Evolutionary conservation across 1,139 yeast genomes (phyloP).

Genomic region (Arxiozyma bovina): DNA sequence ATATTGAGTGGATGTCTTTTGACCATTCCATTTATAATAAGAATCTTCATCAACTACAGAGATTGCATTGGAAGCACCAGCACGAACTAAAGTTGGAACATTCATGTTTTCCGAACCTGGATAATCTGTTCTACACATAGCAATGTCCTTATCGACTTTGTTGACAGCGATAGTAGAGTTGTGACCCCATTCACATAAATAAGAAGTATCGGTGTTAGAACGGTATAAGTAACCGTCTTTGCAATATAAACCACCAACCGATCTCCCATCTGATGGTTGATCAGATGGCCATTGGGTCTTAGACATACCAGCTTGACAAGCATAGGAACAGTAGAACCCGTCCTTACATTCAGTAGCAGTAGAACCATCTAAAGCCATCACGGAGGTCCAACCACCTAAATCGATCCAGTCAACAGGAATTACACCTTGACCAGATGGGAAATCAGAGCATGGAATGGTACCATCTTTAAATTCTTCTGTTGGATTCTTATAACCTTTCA

Average conservation of each 20-base stretch:
- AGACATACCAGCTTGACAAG: slow-evolving; percentile 94
- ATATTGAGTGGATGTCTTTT: slow-evolving; percentile 85
- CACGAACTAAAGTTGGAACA: slow-evolving; percentile 72
- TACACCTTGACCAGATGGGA: slow-evolving; percentile 92
- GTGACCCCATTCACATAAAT: slow-evolving; percentile 81
- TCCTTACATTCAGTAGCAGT: slow-evolving; percentile 63
- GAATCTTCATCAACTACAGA: slow-evolving; percentile 69
- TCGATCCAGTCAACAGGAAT: slow-evolving; percentile 71
- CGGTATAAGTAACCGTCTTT: slow-evolving; percentile 71
- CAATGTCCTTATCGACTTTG: slow-evolving; percentile 55
- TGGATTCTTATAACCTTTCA: slow-evolving; percentile 3
- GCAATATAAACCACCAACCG: slow-evolving; percentile 86
- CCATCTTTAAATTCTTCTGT: slow-evolving; percentile 65
- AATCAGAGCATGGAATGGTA: slow-evolving; percentile 55
- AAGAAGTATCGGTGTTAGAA: slow-evolving; percentile 51
- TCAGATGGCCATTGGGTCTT: slow-evolving; percentile 90
- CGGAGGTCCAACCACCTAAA: slow-evolving; percentile 87
- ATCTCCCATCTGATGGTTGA: slow-evolving; percentile 81
- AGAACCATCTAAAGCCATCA: slow-evolving; percentile 55
- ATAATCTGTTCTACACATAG: slow-evolving; percentile 95
- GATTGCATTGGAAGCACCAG: slow-evolving; percentile 57
- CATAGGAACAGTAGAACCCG: slow-evolving; percentile 92
- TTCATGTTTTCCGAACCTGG: slow-evolving; percentile 99
- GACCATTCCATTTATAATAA: slow-evolving; percentile 79
- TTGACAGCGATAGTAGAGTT: slow-evolving; percentile 61